Evolutionary conservation across 495 filamentous ascomycete genomes (phyloP), one percentile per base, ranked within the genome.

Genomic region (Tuber borchii): DNA sequence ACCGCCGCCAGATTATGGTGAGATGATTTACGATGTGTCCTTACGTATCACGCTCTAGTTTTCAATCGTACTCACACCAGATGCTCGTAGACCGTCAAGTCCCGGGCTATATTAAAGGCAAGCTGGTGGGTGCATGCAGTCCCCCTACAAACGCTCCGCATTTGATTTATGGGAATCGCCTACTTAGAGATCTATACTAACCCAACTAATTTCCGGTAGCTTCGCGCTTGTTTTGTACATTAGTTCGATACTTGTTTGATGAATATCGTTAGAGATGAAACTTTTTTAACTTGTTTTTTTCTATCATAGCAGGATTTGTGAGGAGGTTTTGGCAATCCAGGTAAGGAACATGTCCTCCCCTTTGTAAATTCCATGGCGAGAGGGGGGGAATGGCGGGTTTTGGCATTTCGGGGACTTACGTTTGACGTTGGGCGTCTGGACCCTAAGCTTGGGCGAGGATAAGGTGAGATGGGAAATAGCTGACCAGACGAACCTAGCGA

Each of bases 261-360:
- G 56, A 26, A 45, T 65, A 65, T 34, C 26, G 26, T 65, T 2
- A 7, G 31, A 65, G 56, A 43, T 40, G 70, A 31, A 71, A 31
- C 70, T 71, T 71, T 71, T n/a, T 45, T 71, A 45, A 71, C 39
- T 39, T n/a, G 2, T 61, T 14, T 71, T 26, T 71, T 71, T 26
- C n/a, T 45, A 65, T 26, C 16, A 31, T 34, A 26, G 56, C 89
- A 77, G 93, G 94, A 79, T 99, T 97, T 84, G 95, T 98, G 65
- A 91, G 95, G 71, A 88, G 95, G 39, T 99, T 99, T 84, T 99
- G 95, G 95, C 95, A 99, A 91, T 95, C 95, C 84, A 71, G 85
- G 7, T 74, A 34, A 65, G 56, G 26, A 34, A 14, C 14, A 65
- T 65, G 26, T 17, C 56, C 14, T 34, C 56, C 56, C 56, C 26